Evolutionary conservation across 495 filamentous ascomycete genomes (phyloP), one percentile per base, ranked within the genome.

Genomic region (Astrothelium macrocarpum): DNA sequence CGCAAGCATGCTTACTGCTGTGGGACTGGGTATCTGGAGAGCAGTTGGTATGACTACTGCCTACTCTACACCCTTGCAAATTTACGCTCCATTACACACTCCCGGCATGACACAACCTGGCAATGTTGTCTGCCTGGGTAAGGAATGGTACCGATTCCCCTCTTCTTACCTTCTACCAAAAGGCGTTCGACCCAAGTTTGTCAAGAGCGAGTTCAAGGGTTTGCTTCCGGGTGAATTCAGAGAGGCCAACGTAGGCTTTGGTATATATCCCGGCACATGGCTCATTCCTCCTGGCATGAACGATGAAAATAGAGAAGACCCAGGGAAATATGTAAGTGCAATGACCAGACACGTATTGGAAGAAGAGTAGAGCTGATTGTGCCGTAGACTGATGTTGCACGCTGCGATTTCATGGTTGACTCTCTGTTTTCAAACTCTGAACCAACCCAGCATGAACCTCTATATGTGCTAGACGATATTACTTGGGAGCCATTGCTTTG

Each of bases 141-240:
- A 97, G 73, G 95, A 99, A 73, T 99, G 95, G 95, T 97, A 99
- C 72, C 89, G 95, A 58, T 99, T 95, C 71, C 95, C 95, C 12
- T 91, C 89, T 16, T 92, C 90, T 3, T 97, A 92, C 76, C 90
- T 92, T 72, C 79, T 99, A 0, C 95, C 95, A 0, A 73, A 85
- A 7, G 80, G 80, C 53, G 87, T 91, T 81, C 82, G 82, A 46
- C 89, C 89, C 64, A 95, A 90, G 65, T 97, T 96, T 68, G 78
- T 99, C 60, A 88, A 87, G 67, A 94, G 89, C 69, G 90, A 90
- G 64, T 99, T 99, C 75, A 79, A 81, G 29, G 95, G 95, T 11
- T 75, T 99, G 43, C 79, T 99, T 28, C 95, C 95, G 1, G 95
- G 95, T 3, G 88, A 95, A 70, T 99, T 97, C 72, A 81, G 82